These are phyloP conservation scores for Penicillium vulpinum DNA, from an alignment of 2,329 filamentous ascomycete genomes.

Conservation along the genomic window DNA sequence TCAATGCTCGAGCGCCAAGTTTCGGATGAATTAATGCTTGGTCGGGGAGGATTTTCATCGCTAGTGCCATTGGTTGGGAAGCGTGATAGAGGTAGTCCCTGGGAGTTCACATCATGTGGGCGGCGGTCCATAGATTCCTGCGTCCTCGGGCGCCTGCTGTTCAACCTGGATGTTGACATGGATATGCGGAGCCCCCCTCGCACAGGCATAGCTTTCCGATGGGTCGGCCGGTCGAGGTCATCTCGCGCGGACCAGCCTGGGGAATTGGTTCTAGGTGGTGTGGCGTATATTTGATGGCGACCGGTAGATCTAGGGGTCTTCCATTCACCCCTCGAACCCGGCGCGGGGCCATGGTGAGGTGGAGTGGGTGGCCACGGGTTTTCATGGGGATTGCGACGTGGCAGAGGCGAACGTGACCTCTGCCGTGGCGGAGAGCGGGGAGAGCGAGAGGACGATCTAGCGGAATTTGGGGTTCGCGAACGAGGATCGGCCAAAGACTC, in stretches of 20 bases:
- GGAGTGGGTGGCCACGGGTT: conserved; percentile 20
- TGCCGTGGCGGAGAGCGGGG: conserved; percentile 20
- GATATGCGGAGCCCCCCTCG: conserved; percentile 37
- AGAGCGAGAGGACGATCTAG: conserved; percentile 19
- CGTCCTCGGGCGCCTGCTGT: conserved; percentile 29
- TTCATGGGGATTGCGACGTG: conserved; percentile 14
- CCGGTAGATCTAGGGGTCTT: conserved; percentile 18
- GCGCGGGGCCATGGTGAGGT: conserved; percentile 18
- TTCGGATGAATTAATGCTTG: conserved; percentile 61
- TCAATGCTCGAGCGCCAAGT: conserved; percentile 61
- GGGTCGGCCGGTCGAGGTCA: conserved; percentile 26
- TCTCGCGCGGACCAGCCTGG: conserved; percentile 22
- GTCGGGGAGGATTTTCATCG: conserved; percentile 47
- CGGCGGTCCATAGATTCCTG: conserved; percentile 29
- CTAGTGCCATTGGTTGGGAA: conserved; percentile 32
- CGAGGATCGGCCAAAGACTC: conserved; percentile 34
- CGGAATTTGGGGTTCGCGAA: conserved; percentile 19
- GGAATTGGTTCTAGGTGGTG: conserved; percentile 14
- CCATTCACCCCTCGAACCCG: conserved; percentile 20
- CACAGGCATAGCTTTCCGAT: conserved; percentile 28
- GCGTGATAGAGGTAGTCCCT: conserved; percentile 32
- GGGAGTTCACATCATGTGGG: conserved; percentile 22
- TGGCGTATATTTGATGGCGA: conserved; percentile 25
- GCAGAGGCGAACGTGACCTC: conserved; percentile 26
- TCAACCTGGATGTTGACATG: conserved; percentile 38